phyloP scores from a whole-genome alignment of 1,284 basidiomycete species.

The Ganoderma lucidum region DNA sequence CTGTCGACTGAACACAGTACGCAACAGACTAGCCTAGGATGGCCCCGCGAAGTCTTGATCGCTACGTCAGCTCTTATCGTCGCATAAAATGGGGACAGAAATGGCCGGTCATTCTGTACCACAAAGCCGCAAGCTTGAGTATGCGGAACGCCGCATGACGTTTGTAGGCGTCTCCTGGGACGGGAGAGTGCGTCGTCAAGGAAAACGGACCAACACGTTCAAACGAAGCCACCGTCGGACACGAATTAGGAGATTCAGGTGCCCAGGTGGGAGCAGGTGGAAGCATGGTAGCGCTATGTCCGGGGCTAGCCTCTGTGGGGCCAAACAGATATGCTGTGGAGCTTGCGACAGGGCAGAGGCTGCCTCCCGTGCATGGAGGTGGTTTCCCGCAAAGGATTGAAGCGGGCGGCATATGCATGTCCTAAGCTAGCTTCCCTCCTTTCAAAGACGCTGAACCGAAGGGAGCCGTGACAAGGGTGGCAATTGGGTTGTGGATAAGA shows the following conservation, averaged over 20 bases:
- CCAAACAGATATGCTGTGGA: neutral
- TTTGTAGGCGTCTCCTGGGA: neutral
- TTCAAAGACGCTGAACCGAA: neutral
- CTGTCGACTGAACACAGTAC: constrained; percentile 14
- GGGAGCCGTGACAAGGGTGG: neutral
- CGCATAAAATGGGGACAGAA: neutral
- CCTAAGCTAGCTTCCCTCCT: neutral
- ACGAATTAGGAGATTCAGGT: neutral
- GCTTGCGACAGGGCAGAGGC: neutral
- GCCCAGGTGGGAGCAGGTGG: neutral
- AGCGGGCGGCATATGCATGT: neutral
- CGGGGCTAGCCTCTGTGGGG: neutral
- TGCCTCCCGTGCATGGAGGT: neutral
- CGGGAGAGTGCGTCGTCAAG: neutral
- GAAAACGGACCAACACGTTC: constrained; percentile 6
- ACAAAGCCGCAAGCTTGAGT: neutral
- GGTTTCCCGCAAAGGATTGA: neutral
- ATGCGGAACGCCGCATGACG: neutral
- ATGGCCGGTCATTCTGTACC: neutral
- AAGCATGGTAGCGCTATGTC: constrained; percentile 2
- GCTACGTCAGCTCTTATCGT: neutral
- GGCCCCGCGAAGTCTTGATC: neutral
- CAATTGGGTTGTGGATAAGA: neutral
- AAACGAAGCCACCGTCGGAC: neutral
- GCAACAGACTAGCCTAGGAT: neutral